A percentile compares a stretch with the other conserved stretches of the same genome.
These are phyloP conservation scores for Auricularia auricula-judae DNA, from an alignment of 768 basidiomycete genomes.

Conservation along the genomic window DNA sequence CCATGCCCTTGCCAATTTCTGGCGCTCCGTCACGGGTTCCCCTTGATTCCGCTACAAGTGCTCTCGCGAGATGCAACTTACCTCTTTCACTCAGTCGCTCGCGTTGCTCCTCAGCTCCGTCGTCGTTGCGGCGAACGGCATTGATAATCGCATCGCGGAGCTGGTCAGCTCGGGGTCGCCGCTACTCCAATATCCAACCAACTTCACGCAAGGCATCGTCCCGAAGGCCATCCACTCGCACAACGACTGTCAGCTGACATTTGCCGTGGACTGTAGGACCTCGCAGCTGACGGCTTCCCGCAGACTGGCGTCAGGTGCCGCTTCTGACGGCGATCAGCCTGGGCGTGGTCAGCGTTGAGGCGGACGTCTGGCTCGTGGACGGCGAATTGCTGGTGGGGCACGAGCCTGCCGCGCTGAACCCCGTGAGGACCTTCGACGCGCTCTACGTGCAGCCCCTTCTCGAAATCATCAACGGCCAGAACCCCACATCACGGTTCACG, in stretches of 20 bases:
- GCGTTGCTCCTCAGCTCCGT: background rate
- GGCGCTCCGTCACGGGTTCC: no score
- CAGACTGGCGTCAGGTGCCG: constrained; percentile 45
- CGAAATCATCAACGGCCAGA: constrained; percentile 28
- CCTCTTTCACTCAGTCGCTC: background rate
- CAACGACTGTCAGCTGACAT: constrained; percentile 34
- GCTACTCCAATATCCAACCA: constrained; percentile 33
- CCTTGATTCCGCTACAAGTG: no score
- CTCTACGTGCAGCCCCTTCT: constrained; percentile 38
- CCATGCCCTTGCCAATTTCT: no score
- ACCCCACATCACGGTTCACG: constrained; percentile 32
- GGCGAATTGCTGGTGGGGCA: constrained; percentile 39
- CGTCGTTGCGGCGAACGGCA: background rate
- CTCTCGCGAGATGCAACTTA: no score
- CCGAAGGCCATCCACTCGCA: constrained; percentile 19
- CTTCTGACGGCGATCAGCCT: constrained; percentile 36
- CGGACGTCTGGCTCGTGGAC: constrained; percentile 38
- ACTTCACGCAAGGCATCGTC: constrained; percentile 36
- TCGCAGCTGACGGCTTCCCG: background rate
- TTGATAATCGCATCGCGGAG: constrained; percentile 12
- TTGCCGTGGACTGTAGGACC: background rate
- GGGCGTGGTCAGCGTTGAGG: constrained; percentile 42
- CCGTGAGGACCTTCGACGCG: constrained; percentile 33
- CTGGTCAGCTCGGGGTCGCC: constrained; percentile 27
- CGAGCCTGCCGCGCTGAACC: constrained; percentile 30